Base-by-base conservation (phyloP, 2,329 filamentous ascomycete species). In the Colletotrichum sp. region DNA sequence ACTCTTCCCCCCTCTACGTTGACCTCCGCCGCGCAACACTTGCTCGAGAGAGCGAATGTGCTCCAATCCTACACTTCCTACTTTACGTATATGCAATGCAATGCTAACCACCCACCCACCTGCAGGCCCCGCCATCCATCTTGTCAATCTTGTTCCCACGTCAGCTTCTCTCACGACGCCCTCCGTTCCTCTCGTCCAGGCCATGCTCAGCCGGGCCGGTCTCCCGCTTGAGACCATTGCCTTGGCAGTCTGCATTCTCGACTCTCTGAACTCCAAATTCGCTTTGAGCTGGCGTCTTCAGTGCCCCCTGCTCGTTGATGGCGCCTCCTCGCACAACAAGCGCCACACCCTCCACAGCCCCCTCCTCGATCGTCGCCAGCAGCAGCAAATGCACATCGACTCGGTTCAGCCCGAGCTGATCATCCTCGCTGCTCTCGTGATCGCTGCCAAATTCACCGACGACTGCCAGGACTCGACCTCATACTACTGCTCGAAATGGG, bases 381-480 rank as follows among this genome's bases (percentile, higher is more conserved):
- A 80, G 76, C 81, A 81, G 67, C 85, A 86, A 78, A 84, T 88
- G 60, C 90, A 93, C 82, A 91, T 93, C 82, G 91, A 93, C 83
- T 88, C 88, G 15, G 87, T 93, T 75, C 86, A 85, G 75, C 91
- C 92, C 69, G 92, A 94, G 81, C 81, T 94, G 75, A 91, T 94
- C 78, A 87, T 92, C 68, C 85, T 94, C n/a, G 87, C 89, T 2
- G 90, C 92, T 1, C 85, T 94, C 22, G 86, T 93, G 77, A 90
- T 94, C 69, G 91, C 92, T n/a, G 86, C 88, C 80, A 94, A 94
- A 83, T 94, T 93, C 79, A 86, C 90, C 60, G 90, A 93, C 79
- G 92, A 94, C 83, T 84, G 85, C 68, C 88, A 91, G 79, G 86
- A 89, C 77, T 83, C 86, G 6, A 90, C 90, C 2, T 84, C 85